These are phyloP conservation scores for Cryoendolithus antarcticus DNA, from an alignment of 2,329 filamentous ascomycete species.

Conservation along the genomic window DNA sequence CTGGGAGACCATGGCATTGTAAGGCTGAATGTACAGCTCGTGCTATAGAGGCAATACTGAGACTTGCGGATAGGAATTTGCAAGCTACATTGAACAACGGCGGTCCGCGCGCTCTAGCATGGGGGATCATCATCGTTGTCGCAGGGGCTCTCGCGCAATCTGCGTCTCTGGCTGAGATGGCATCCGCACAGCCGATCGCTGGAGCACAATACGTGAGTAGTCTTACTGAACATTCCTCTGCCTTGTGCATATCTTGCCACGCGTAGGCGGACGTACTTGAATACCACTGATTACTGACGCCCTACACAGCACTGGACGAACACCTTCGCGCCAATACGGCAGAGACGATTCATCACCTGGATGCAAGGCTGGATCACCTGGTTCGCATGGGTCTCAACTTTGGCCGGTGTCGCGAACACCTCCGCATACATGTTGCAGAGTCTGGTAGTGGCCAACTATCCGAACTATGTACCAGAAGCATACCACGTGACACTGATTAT, in stretches of 20 bases:
- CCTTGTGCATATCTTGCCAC: no score
- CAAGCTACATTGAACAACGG: constrained; percentile 14
- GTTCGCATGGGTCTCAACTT: constrained; percentile 26
- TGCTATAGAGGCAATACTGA: background rate
- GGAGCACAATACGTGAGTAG: constrained; percentile 12
- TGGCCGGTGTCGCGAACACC: constrained; percentile 18
- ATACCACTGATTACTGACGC: background rate
- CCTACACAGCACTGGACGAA: constrained; percentile 12
- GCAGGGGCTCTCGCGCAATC: constrained; percentile 13
- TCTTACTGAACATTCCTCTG: no score
- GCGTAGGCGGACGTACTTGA: no score
- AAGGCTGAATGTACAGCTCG: background rate
- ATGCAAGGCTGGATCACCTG: constrained; percentile 29
- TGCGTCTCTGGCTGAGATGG: constrained; percentile 15
- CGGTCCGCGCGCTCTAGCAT: constrained; percentile 14
- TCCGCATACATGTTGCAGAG: constrained; percentile 26
- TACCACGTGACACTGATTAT: constrained; percentile 31
- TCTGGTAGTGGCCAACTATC: constrained; percentile 21
- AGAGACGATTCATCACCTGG: constrained; percentile 17
- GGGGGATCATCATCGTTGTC: constrained; percentile 15
- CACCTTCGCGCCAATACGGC: constrained; percentile 10
- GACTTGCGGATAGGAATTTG: constrained; percentile 8
- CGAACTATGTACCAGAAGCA: constrained; percentile 20
- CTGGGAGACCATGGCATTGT: constrained; percentile 14
- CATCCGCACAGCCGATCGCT: constrained; percentile 16